Conservation (phyloP, 2,329 filamentous ascomycete species). For the Colletotrichum cuscutae region DNA sequence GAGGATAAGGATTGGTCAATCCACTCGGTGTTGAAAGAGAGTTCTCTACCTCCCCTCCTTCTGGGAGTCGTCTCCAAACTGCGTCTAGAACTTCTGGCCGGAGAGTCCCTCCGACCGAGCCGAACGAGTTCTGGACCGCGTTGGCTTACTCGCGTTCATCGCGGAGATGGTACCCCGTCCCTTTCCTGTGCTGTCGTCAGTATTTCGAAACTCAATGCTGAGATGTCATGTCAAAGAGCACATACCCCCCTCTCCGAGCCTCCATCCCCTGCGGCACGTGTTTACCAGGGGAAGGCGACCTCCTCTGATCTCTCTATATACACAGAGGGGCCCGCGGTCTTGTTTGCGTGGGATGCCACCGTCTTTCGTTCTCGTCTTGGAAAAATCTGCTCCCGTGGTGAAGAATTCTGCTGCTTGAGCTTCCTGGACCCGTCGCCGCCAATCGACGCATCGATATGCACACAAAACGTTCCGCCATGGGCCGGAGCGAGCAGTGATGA, state of each 20-base stretch:
- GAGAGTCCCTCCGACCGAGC: not conserved
- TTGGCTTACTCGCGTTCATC: not conserved
- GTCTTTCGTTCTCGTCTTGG: not conserved
- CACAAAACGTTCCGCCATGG: conserved; percentile 6
- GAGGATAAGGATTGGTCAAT: not conserved
- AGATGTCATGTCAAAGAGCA: conserved; percentile 6
- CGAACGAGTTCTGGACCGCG: not conserved
- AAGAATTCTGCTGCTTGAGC: not conserved
- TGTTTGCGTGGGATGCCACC: not conserved
- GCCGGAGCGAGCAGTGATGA: conserved; percentile 18
- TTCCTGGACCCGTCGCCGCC: not conserved
- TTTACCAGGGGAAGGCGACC: not conserved
- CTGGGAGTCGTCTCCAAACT: not conserved
- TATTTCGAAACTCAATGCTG: conserved; percentile 11
- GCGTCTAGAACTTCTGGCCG: not conserved
- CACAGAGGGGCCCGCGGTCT: not conserved
- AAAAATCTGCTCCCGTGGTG: not conserved
- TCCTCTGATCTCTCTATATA: not conserved
- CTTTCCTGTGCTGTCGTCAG: not conserved
- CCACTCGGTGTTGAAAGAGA: not conserved
- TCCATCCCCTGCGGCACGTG: not conserved
- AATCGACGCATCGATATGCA: not conserved
- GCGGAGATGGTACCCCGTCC: not conserved
- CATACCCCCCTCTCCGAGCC: not conserved
- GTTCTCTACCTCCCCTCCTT: not conserved